A percentile compares a stretch with the other conserved stretches of the same genome.
phyloP scores from a whole-genome alignment of 2,329 filamentous ascomycete genomes.

The Byssochlamys sp. region DNA sequence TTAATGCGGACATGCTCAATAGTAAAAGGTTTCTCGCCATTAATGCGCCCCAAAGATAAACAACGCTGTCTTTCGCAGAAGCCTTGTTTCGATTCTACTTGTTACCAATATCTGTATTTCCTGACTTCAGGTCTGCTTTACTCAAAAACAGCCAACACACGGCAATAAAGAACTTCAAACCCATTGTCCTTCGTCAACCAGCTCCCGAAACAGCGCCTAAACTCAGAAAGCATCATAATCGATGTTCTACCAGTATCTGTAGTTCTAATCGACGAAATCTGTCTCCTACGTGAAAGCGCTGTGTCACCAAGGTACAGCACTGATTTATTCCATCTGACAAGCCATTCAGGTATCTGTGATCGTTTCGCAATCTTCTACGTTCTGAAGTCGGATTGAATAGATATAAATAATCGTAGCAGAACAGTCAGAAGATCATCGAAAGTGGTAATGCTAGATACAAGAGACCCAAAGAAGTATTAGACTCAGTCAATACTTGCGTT shows the following conservation, averaged over 20 bases:
- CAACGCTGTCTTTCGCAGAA: too few species aligned
- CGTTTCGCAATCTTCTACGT: background rate
- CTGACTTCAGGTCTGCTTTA: too few species aligned
- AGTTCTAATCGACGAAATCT: too few species aligned
- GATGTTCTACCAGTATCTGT: too few species aligned
- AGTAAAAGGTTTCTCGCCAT: background rate
- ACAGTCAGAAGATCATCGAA: background rate
- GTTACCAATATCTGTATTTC: too few species aligned
- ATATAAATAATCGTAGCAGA: background rate
- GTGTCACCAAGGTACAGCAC: too few species aligned
- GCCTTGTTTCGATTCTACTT: too few species aligned
- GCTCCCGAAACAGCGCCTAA: slow-evolving; percentile 12
- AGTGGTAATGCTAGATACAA: background rate
- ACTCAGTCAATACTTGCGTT: background rate
- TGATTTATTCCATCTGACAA: too few species aligned
- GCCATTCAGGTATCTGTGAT: background rate
- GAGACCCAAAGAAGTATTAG: background rate
- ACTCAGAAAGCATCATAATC: slow-evolving; percentile 2
- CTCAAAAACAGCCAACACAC: slow-evolving; percentile 4
- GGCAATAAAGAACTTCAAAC: slow-evolving; percentile 10
- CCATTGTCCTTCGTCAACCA: slow-evolving; percentile 10
- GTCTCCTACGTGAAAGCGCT: too few species aligned
- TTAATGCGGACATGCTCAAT: background rate
- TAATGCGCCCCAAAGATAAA: background rate
- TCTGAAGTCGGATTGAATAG: background rate